Conservation (phyloP, 805 yeast genomes). For the Torulaspora microellipsoides region DNA sequence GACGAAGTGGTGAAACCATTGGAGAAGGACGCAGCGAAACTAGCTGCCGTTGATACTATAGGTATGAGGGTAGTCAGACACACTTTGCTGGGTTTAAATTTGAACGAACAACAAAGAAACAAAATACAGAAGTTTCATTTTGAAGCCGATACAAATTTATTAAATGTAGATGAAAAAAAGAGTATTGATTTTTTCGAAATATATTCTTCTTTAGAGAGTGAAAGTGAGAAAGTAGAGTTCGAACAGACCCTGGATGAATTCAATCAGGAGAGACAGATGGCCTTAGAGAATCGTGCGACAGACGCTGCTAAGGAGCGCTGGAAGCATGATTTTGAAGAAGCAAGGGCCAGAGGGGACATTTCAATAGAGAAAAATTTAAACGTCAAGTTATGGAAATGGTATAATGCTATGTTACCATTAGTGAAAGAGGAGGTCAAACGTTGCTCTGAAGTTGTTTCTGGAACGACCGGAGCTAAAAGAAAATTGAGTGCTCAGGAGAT, state of each 20-base stretch:
- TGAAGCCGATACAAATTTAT: slow-evolving; percentile 36
- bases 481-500: slow-evolving; percentile 3
- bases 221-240: slow-evolving; percentile 49
- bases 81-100: slow-evolving; percentile 51
- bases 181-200: slow-evolving; percentile 62
- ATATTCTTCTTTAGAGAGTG: slow-evolving; percentile 48
- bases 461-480: slow-evolving; percentile 3
- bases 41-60: slow-evolving; percentile 66
- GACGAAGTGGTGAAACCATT: slow-evolving; percentile 39
- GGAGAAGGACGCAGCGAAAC: slow-evolving; percentile 49
- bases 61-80: slow-evolving; percentile 78
- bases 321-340: slow-evolving; percentile 74
- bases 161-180: slow-evolving; percentile 23
- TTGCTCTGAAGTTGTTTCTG: slow-evolving; percentile 43
- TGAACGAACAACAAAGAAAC: slow-evolving; percentile 28
- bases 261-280: slow-evolving; percentile 71
- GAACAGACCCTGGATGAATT: slow-evolving; percentile 62
- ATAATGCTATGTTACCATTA: slow-evolving; percentile 62
- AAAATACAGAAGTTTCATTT: slow-evolving; percentile 36
- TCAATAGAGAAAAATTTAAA: slow-evolving; percentile 58
- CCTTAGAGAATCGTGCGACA: slow-evolving; percentile 67
- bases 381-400: slow-evolving; percentile 81
- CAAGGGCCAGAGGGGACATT: slow-evolving; percentile 53
- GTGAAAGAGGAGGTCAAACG: slow-evolving; percentile 60
- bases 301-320: slow-evolving; percentile 87